Conservation (phyloP, 2,329 filamentous ascomycete genomes). For the Colletotrichum sp. region DNA sequence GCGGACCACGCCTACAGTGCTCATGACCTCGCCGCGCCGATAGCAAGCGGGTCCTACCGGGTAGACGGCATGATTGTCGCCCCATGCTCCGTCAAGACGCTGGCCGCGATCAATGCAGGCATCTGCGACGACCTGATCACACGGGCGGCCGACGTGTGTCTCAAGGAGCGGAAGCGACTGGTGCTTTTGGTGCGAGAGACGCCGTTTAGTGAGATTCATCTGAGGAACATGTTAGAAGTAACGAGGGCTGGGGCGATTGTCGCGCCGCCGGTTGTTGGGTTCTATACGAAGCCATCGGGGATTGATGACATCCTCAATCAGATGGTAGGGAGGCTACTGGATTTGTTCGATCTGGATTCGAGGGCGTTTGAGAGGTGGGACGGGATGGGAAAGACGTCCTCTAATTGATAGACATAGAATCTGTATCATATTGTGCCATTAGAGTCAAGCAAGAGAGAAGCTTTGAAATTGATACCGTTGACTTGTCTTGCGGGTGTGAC, state of each 20-base stretch:
- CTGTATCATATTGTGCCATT: not conserved
- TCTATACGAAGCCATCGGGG: slow-evolving; percentile 42
- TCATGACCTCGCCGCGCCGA: slow-evolving; percentile 48
- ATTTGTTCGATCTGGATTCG: slow-evolving; percentile 47
- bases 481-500: not conserved
- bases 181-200: slow-evolving; percentile 48
- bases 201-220: slow-evolving; percentile 50
- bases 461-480: not conserved
- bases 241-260: slow-evolving; percentile 43
- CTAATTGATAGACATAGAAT: no score
- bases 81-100: slow-evolving; percentile 53
- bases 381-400: slow-evolving; percentile 22
- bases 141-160: slow-evolving; percentile 47
- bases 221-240: slow-evolving; percentile 48
- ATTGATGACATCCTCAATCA: slow-evolving; percentile 48
- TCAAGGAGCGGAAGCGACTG: slow-evolving; percentile 48
- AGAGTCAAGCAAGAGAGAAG: not conserved
- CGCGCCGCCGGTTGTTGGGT: slow-evolving; percentile 48
- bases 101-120: slow-evolving; percentile 44
- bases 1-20: slow-evolving; percentile 24
- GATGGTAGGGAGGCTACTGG: slow-evolving; percentile 51
- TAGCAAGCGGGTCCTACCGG: slow-evolving; percentile 49
- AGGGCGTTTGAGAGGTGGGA: slow-evolving; percentile 43
- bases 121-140: slow-evolving; percentile 50
- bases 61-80: slow-evolving; percentile 51